These are phyloP conservation scores for Yamadazyma sp. DNA, from an alignment of 1,139 yeast genomes.

Conservation along the genomic window DNA sequence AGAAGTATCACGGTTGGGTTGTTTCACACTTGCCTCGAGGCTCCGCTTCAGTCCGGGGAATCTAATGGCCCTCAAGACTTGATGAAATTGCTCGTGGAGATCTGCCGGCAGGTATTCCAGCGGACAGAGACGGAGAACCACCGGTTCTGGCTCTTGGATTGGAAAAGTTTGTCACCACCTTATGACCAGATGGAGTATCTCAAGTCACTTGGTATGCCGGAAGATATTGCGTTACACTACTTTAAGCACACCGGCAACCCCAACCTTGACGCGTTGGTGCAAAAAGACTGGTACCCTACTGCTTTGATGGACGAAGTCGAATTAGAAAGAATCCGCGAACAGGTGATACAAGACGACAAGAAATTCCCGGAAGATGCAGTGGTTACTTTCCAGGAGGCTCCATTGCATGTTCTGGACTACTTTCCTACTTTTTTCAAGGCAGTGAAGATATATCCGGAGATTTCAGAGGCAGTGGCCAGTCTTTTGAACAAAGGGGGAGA, in stretches of 20 bases:
- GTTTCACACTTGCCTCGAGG: background rate
- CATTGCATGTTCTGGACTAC: background rate
- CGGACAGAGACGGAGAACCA: background rate
- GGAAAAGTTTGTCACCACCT: conserved; percentile 53
- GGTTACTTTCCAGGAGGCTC: background rate
- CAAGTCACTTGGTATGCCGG: conserved; percentile 42
- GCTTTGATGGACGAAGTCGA: conserved; percentile 9
- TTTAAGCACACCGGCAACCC: conserved; percentile 29
- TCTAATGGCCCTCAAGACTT: background rate
- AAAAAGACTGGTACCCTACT: conserved; percentile 22
- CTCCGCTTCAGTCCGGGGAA: background rate
- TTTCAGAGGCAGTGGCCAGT: conserved; percentile 50
- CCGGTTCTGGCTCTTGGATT: conserved; percentile 41
- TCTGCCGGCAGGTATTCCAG: background rate
- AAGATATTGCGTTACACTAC: conserved; percentile 38
- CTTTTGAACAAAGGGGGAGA: conserved; percentile 27
- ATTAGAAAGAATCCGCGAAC: conserved; percentile 7
- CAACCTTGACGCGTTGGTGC: conserved; percentile 19
- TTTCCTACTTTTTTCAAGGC: conserved; percentile 43
- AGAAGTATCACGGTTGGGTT: conserved; percentile 30
- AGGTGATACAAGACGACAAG: conserved; percentile 9
- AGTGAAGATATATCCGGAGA: conserved; percentile 50
- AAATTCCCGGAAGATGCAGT: conserved; percentile 18
- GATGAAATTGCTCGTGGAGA: conserved; percentile 13
- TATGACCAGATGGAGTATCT: conserved; percentile 50